Conservation (phyloP, 208 protist genomes). For the Endotrypanum monterogeii region DNA sequence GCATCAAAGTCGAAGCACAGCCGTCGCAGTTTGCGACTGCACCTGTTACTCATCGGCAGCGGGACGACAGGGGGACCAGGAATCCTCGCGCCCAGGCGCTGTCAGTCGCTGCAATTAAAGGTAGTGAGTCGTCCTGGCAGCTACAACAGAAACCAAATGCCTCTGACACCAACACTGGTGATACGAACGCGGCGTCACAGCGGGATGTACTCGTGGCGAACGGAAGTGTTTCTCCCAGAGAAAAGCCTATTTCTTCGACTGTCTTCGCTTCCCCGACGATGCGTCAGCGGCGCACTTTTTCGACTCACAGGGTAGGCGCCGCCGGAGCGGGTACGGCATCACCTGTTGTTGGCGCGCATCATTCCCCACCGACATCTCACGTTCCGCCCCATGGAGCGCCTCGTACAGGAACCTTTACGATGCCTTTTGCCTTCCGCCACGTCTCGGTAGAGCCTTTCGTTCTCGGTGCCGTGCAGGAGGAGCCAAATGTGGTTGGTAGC, state of each 20-base stretch:
- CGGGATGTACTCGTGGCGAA: not conserved
- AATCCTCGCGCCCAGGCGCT: not conserved
- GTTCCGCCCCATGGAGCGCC: not conserved
- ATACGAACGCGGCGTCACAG: not conserved
- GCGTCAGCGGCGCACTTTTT: constrained; percentile 3
- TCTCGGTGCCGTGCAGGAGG: no score
- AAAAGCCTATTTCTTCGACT: not conserved
- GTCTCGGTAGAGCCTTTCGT: not conserved
- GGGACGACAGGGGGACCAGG: not conserved
- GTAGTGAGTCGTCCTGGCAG: not conserved
- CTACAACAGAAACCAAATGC: not conserved
- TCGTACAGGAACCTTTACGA: not conserved
- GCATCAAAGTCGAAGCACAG: constrained; percentile 3
- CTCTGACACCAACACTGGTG: not conserved
- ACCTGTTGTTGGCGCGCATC: not conserved
- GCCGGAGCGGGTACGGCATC: not conserved
- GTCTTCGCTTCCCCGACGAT: constrained; percentile 12
- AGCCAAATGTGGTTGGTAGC: not conserved
- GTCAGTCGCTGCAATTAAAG: not conserved
- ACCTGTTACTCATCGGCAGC: not conserved
- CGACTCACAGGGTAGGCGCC: no score
- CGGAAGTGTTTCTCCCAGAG: not conserved
- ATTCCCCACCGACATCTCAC: not conserved
- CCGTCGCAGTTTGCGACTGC: not conserved
- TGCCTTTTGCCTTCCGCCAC: not conserved